These are phyloP conservation scores for Penicillium antarcticum DNA, from an alignment of 495 filamentous ascomycete species.

Conservation along the genomic window DNA sequence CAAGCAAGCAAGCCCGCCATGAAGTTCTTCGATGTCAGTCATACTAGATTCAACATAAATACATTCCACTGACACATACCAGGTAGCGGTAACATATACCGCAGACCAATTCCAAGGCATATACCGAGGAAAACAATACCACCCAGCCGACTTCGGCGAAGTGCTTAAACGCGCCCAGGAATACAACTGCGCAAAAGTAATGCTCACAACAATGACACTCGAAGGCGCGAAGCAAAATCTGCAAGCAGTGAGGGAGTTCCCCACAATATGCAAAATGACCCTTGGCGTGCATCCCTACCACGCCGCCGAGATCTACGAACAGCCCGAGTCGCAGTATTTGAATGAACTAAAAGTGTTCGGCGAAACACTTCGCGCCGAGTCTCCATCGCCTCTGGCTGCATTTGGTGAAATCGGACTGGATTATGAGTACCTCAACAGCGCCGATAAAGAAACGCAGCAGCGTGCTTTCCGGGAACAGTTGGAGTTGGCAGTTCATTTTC, in stretches of 20 bases:
- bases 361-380: constrained; percentile 8
- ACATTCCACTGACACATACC: neutral
- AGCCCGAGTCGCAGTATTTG: constrained; percentile 8
- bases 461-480: constrained; percentile 27
- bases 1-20: neutral
- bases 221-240: constrained; percentile 18
- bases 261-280: constrained; percentile 27
- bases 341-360: constrained; percentile 6
- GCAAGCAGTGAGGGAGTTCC: constrained; percentile 12
- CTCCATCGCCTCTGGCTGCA: constrained; percentile 19
- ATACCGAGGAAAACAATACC: constrained; percentile 31
- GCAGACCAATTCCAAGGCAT: constrained; percentile 33
- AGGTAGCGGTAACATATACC: constrained; percentile 31
- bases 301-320: constrained; percentile 20
- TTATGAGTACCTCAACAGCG: constrained; percentile 27
- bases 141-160: constrained; percentile 21
- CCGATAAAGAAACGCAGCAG: constrained; percentile 27
- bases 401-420: constrained; percentile 32
- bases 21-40: constrained; percentile 7
- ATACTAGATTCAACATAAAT: neutral
- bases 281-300: constrained; percentile 33
- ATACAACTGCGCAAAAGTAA: constrained; percentile 20
- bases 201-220: constrained; percentile 29
- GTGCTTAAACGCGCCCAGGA: constrained; percentile 23
- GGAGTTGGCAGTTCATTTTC: constrained; percentile 19